Evolutionary conservation across 1,284 basidiomycete genomes (phyloP).

Genomic region (Malassezia psittaci): DNA sequence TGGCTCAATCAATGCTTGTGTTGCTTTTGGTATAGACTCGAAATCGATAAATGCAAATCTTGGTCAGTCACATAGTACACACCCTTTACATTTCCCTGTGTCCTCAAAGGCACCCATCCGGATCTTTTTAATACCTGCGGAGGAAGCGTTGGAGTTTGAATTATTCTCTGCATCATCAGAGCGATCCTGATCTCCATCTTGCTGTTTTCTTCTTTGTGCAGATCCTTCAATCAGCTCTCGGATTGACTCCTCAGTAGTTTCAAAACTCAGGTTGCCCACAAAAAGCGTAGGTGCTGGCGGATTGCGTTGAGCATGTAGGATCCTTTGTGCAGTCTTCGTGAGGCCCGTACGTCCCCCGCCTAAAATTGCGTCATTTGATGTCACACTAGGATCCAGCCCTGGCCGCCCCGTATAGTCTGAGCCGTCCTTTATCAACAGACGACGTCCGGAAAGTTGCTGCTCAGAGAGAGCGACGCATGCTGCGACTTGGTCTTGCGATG

Average conservation of each 20-base stretch:
- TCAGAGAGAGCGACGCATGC: conserved; percentile 73
- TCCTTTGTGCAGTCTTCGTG: conserved; percentile 70
- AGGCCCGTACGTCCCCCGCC: conserved; percentile 48
- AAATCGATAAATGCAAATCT: conserved; percentile 97
- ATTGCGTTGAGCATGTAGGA: conserved; percentile 69
- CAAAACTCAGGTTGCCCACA: conserved; percentile 79
- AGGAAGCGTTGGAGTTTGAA: neutral
- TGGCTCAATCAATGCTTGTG: conserved; percentile 67
- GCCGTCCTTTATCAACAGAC: conserved; percentile 87
- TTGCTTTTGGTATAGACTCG: conserved; percentile 65
- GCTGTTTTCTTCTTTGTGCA: conserved; percentile 19
- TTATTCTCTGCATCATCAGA: conserved; percentile 47
- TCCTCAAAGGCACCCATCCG: conserved; percentile 93
- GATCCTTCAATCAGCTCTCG: conserved; percentile 58
- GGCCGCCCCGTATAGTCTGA: conserved; percentile 47
- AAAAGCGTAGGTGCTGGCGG: conserved; percentile 72
- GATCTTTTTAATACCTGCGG: conserved; percentile 69
- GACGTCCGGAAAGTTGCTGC: conserved; percentile 68
- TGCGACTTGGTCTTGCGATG: conserved; percentile 62
- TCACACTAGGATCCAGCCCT: conserved; percentile 26
- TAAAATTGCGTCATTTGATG: conserved; percentile 16
- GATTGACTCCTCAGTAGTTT: conserved; percentile 64
- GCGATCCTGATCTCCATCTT: conserved; percentile 23
- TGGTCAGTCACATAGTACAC: conserved; percentile 31
- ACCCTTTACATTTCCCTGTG: conserved; percentile 87